Evolutionary conservation across 768 basidiomycete genomes (phyloP), one percentile per base, ranked within the genome.

Genomic region (Suillus subaureus): DNA sequence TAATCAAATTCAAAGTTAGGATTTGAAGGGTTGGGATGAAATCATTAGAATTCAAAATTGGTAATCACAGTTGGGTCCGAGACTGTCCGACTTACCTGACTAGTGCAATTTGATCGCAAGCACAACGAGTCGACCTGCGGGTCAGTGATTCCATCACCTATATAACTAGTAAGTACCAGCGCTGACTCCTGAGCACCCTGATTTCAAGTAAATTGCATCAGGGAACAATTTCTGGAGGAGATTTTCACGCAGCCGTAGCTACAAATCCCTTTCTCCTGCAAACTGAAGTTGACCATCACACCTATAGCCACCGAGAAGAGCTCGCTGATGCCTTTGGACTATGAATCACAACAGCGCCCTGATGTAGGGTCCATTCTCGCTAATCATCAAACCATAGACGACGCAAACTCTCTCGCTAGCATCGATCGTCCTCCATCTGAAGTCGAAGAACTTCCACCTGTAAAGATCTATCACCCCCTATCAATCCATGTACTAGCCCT

Each of bases 401-500:
- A 77, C 55, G 80, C 79, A 4, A 69, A 67, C n/a, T 79, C 83
- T n/a, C 66, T 83, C 18, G 80, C 79, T 43, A 76, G 75, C 23
- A 78, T 80, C 64, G 83, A 83, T 64, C 75, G 73, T 39, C 83
- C 82, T 7, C 80, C 81, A 1, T 74, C 72, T 61, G 74, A 71
- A 57, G 67, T 63, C 26, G 78, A 79, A 61, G 68, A 74, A 26
- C 61, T 79, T 6, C 76, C 82, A 2, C 68, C 72, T 1, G 64
- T 77, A 1, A 82, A 80, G 55, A 71, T 78, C 63, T 83, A 82
- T 66, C 75, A 70, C 43, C 90, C 93, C 0, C 80, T 88, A 49
- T 88, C 89, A 6, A 75, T 85, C 43, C 85, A 88, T 54, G 84
- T 93, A 54, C 69, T 95, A 26, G 84, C 86, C 15, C 84, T 93